A percentile compares a stretch with the other conserved stretches of the same genome.
Evolutionary conservation across 768 basidiomycete species (phyloP).

Genomic region (Rubroboletus satanas): DNA sequence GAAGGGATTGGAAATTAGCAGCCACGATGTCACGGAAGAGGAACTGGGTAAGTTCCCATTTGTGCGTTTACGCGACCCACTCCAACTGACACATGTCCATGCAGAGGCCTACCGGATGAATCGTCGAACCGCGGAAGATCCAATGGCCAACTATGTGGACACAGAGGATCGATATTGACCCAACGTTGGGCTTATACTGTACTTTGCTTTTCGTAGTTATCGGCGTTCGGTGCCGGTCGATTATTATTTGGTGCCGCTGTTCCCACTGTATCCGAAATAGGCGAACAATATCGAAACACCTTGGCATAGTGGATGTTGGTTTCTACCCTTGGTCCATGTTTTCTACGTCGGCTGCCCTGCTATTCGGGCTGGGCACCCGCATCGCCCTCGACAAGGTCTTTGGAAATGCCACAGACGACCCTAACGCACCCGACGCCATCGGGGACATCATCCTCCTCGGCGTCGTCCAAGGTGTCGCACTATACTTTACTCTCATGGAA

Average conservation of each 20-base stretch:
- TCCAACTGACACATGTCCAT: slow-evolving; percentile 12
- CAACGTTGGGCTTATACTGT: not conserved
- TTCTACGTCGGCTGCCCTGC: slow-evolving; percentile 61
- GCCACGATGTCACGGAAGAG: slow-evolving; percentile 87
- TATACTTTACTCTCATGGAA: slow-evolving; percentile 62
- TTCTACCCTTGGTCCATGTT: slow-evolving; percentile 36
- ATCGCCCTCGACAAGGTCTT: slow-evolving; percentile 60
- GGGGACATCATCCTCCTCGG: slow-evolving; percentile 65
- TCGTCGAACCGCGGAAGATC: slow-evolving; percentile 70
- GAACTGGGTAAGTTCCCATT: slow-evolving; percentile 57
- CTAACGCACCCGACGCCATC: slow-evolving; percentile 33
- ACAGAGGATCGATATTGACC: slow-evolving; percentile 31
- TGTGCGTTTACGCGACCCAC: not conserved
- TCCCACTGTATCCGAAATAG: slow-evolving; percentile 22
- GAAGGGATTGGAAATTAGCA: slow-evolving; percentile 44
- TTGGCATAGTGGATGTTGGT: slow-evolving; percentile 12
- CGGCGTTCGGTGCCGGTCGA: not conserved
- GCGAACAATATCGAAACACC: slow-evolving; percentile 14
- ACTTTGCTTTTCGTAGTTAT: not conserved
- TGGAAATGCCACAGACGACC: slow-evolving; percentile 36
- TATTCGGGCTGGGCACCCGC: slow-evolving; percentile 72
- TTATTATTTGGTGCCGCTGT: slow-evolving; percentile 11
- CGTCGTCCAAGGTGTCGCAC: slow-evolving; percentile 70
- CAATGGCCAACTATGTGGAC: slow-evolving; percentile 92
- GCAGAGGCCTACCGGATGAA: slow-evolving; percentile 90